Evolutionary conservation across 2,329 filamentous ascomycete species (phyloP).

Genomic region (Rutstroemia sydowiana): DNA sequence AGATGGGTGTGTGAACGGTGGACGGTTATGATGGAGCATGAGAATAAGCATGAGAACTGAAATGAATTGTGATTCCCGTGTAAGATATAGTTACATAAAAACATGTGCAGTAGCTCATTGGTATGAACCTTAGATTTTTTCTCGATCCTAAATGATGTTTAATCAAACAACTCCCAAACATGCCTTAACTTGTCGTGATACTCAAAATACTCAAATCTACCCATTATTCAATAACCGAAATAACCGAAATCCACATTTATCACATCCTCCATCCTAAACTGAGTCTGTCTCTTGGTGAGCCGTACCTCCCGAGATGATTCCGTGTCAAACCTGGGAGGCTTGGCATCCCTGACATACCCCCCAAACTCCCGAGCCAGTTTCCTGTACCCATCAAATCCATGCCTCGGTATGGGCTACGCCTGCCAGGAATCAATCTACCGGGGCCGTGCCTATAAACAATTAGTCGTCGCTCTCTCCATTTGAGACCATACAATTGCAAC

Average conservation of each 20-base stretch:
- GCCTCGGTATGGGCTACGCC: slow-evolving; percentile 2
- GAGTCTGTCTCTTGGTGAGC: not conserved
- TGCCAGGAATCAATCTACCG: not conserved
- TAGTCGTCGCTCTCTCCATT: not conserved
- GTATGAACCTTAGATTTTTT: slow-evolving; percentile 1
- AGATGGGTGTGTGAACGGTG: not conserved
- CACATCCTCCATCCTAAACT: not conserved
- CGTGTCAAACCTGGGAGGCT: no score
- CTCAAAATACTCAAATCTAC: not conserved
- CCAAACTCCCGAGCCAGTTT: not conserved
- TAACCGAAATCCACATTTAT: not conserved
- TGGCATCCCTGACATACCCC: not conserved
- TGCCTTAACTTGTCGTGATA: not conserved
- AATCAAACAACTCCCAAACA: not conserved
- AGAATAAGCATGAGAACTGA: slow-evolving; percentile 4
- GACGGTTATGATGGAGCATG: not conserved
- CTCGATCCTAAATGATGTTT: not conserved
- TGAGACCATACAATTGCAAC: not conserved
- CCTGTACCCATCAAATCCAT: not conserved
- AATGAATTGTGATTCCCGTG: slow-evolving; percentile 20
- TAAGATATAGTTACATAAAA: slow-evolving; percentile 26
- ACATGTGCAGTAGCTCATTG: slow-evolving; percentile 14
- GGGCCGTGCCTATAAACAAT: not conserved
- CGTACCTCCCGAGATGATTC: not conserved
- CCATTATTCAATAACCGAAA: no score